phyloP scores from a whole-genome alignment of 2,329 filamentous ascomycete genomes.

The Scedosporium dehoogii region DNA sequence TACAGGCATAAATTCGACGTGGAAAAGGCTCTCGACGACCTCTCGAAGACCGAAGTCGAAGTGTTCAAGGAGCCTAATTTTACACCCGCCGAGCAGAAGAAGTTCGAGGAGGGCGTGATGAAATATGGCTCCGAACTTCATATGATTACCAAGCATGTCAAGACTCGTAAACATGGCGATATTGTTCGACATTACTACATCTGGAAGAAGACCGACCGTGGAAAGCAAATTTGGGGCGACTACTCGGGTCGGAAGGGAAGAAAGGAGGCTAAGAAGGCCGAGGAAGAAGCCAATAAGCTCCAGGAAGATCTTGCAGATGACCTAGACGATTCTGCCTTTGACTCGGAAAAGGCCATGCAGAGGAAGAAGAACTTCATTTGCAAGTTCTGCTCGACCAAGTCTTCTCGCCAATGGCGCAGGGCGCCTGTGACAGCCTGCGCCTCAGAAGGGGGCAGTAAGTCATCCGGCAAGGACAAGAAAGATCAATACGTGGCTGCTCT shows the following conservation, averaged over 20 bases:
- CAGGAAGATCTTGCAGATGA: conserved; percentile 90
- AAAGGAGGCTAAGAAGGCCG: conserved; percentile 69
- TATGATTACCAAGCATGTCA: conserved; percentile 74
- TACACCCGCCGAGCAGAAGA: conserved; percentile 68
- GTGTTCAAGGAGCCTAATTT: conserved; percentile 79
- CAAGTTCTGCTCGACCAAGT: conserved; percentile 79
- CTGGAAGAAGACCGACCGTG: conserved; percentile 90
- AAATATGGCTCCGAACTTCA: conserved; percentile 90
- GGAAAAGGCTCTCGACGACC: conserved; percentile 57
- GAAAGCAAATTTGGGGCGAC: conserved; percentile 81
- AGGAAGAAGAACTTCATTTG: conserved; percentile 82
- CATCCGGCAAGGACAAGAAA: conserved; percentile 66
- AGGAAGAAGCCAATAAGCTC: conserved; percentile 63
- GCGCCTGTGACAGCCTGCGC: conserved; percentile 64
- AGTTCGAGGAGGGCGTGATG: conserved; percentile 81
- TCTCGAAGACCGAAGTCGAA: conserved; percentile 57
- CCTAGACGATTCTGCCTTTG: conserved; percentile 90
- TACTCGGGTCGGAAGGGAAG: conserved; percentile 82
- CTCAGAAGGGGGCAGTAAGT: conserved; percentile 49
- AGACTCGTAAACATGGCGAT: conserved; percentile 55
- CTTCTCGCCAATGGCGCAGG: conserved; percentile 82
- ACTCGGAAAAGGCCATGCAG: conserved; percentile 69
- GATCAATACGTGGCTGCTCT: conserved; percentile 68
- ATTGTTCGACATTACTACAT: conserved; percentile 93
- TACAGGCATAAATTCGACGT: conserved; percentile 62